Percentiles rank a stretch among this genome's conserved stretches.
These are phyloP conservation scores for Pseudonitzschia pungens DNA, from an alignment of 108 stramenopile genomes.

Conservation along the genomic window DNA sequence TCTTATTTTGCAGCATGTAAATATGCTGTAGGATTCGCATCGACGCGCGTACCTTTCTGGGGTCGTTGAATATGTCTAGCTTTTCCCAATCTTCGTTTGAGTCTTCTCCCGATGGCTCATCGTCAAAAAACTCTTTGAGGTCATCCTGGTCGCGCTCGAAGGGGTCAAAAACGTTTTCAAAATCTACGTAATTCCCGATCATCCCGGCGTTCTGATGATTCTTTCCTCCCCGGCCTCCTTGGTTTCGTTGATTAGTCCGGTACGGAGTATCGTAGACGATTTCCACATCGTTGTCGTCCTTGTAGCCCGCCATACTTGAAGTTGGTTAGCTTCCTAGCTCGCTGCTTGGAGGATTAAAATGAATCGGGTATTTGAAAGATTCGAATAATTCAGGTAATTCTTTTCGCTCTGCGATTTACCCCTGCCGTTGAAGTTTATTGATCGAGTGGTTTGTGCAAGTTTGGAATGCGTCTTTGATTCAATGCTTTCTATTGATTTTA, in stretches of 20 bases:
- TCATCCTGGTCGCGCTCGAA: conserved; percentile 31
- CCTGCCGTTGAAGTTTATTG: too few relatives aligned
- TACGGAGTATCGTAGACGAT: conserved; percentile 10
- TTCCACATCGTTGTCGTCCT: conserved; percentile 7
- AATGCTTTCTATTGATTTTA: background rate
- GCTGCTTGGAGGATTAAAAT: background rate
- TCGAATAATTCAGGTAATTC: too few relatives aligned
- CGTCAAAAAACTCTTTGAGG: conserved; percentile 37
- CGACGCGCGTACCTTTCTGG: conserved; percentile 20
- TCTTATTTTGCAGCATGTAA: too few relatives aligned
- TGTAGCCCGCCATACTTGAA: background rate
- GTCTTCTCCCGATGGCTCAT: conserved; percentile 2
- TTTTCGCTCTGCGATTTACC: too few relatives aligned
- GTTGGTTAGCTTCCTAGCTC: background rate
- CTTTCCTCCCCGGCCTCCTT: background rate
- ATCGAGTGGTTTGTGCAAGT: too few relatives aligned
- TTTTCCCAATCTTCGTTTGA: conserved; percentile 18
- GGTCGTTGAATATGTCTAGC: conserved; percentile 26
- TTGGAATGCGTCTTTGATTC: background rate
- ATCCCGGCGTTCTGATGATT: background rate
- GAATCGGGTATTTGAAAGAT: too few relatives aligned
- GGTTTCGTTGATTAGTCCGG: background rate
- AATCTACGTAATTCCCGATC: conserved; percentile 21
- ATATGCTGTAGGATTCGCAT: background rate
- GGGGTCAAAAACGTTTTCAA: conserved; percentile 37